Base-by-base conservation (phyloP, 495 filamentous ascomycete genomes). In the Penicillium simplicissimum region DNA sequence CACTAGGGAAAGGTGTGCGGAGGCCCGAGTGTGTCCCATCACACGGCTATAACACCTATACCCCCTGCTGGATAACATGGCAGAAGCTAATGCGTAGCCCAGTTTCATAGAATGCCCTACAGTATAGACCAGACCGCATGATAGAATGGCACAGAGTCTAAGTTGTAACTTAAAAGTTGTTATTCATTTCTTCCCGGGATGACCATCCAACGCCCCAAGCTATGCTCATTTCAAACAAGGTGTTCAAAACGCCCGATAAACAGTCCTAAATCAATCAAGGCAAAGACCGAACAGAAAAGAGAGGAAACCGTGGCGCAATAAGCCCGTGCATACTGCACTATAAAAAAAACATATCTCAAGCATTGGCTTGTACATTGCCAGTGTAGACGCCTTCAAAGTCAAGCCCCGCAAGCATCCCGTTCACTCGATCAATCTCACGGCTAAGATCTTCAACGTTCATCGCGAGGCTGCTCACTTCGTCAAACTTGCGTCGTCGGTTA, bases 371-470 rank as follows among this genome's bases (percentile, higher is more conserved):
- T 43, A 67, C 45, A 58, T 65, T 73, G 11, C 71, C 73, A 14
- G 75, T 78, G 58, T 84, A 84, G 52, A 78, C 76, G 45, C 81
- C 73, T 47, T 81, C 80, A 61, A 84, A 84, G 52, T 84, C 82
- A 21, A 84, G 62, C 31, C 73, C 71, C 21, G 71, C 76, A 31
- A 84, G 71, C 67, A 81, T 80, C 5, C 76, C 78, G 57, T 81
- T 82, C 13, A 92, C 77, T 28, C 80, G 82, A 71, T 90, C 87
- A 63, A 97, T 94, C 77, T 98, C 95, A 25, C 75, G 82, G 38
- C 87, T 89, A 49, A 98, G 73, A 71, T 98, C 95, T 55, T 93
- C 90, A 31, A 94, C 69, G 71, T 96, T 98, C 67, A 86, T 80
- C 19, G 86, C 85, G 57, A 98, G 76, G 31, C 88, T 89, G 58